Evolutionary conservation across 2,329 filamentous ascomycete genomes (phyloP).

Genomic region (Domatiomyces globalis): DNA sequence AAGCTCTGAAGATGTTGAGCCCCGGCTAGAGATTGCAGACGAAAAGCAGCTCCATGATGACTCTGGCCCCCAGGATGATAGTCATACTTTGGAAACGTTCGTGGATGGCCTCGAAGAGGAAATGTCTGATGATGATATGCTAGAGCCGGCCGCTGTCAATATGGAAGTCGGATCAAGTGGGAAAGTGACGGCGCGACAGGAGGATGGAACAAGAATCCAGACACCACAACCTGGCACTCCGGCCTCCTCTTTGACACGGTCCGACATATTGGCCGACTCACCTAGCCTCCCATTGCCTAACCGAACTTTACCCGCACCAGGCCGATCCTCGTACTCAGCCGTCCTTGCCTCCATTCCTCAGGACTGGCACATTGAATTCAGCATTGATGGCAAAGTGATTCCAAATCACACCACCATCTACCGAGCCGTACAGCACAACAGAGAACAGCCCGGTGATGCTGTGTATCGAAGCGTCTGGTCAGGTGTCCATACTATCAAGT

Average conservation of each 20-base stretch:
- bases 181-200: conserved; percentile 78
- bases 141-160: conserved; percentile 76
- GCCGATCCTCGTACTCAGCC: conserved; percentile 60
- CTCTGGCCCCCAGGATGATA: conserved; percentile 43
- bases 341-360: conserved; percentile 68
- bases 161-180: conserved; percentile 77
- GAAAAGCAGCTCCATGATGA: conserved; percentile 70
- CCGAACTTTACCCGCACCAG: conserved; percentile 38
- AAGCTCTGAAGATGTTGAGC: conserved; percentile 48
- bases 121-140: conserved; percentile 57
- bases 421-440: conserved; percentile 69
- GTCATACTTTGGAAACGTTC: conserved; percentile 61
- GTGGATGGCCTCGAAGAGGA: conserved; percentile 85
- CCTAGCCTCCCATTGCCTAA: conserved; percentile 32
- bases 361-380: conserved; percentile 97
- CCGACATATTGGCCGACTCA: conserved; percentile 19
- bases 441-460: conserved; percentile 48
- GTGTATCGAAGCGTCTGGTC: conserved; percentile 74
- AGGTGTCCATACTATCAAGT: conserved; percentile 78
- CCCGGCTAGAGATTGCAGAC: conserved; percentile 80
- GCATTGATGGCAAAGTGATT: conserved; percentile 67
- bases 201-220: conserved; percentile 74
- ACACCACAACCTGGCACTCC: conserved; percentile 52
- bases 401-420: conserved; percentile 92
- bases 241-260: conserved; percentile 18